Percentiles rank a stretch among this genome's conserved stretches.
These are phyloP conservation scores for Phytophthora foliorum DNA, from an alignment of 352 stramenopile genomes.

Conservation along the genomic window DNA sequence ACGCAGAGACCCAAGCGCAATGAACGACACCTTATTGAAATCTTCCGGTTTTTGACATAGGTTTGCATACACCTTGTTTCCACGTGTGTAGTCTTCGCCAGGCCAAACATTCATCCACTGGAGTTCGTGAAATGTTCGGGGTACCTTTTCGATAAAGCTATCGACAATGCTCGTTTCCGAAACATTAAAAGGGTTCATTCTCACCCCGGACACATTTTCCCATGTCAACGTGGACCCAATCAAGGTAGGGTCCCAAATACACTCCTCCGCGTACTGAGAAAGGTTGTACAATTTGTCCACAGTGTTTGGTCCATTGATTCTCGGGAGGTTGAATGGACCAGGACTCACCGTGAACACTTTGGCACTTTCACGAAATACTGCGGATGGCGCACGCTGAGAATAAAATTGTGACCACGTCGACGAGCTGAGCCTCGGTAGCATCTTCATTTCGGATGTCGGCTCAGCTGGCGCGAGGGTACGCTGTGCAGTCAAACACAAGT, in stretches of 20 bases:
- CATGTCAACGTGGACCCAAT: conserved; percentile 38
- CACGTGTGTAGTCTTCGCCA: conserved; percentile 35
- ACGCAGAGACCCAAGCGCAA: conserved; percentile 48
- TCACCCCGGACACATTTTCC: conserved; percentile 21
- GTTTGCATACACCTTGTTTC: conserved; percentile 60
- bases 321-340: conserved; percentile 21
- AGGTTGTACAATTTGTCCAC: conserved; percentile 26
- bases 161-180: conserved; percentile 20
- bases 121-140: conserved; percentile 17
- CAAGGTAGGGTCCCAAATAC: conserved; percentile 52
- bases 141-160: conserved; percentile 49
- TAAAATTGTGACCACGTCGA: conserved; percentile 40
- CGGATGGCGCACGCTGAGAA: background rate
- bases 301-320: conserved; percentile 8
- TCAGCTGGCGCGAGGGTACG: conserved; percentile 33
- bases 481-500: conserved; percentile 50
- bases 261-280: conserved; percentile 30
- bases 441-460: conserved; percentile 10
- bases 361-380: background rate
- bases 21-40: conserved; percentile 40
- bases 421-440: background rate
- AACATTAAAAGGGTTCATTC: conserved; percentile 57
- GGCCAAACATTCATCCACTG: conserved; percentile 63
- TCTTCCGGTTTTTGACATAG: conserved; percentile 21
- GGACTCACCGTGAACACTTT: conserved; percentile 32